Conservation (phyloP, 768 basidiomycete species). For the Tulasnella sp. region DNA sequence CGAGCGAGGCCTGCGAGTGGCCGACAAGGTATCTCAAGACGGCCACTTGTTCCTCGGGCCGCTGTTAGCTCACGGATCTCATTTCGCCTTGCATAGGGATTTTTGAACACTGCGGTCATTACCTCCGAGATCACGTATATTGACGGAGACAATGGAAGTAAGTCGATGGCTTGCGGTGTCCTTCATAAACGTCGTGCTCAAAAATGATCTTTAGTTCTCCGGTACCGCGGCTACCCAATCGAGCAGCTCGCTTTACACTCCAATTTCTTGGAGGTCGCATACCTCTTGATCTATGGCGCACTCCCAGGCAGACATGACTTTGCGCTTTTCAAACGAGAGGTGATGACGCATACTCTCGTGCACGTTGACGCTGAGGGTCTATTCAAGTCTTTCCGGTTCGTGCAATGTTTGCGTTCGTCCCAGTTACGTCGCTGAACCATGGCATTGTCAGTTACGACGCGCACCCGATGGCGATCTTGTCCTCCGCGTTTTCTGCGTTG, state of each 20-base stretch:
- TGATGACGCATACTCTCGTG: conserved; percentile 72
- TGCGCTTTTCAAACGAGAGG: conserved; percentile 68
- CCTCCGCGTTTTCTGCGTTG: conserved; percentile 83
- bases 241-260: conserved; percentile 84
- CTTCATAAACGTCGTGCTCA: background rate
- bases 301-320: conserved; percentile 69
- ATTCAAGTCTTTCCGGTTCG: conserved; percentile 67
- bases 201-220: conserved; percentile 32
- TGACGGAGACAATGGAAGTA: conserved; percentile 83
- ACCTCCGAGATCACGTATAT: conserved; percentile 75
- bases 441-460: conserved; percentile 69
- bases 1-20: conserved; percentile 75
- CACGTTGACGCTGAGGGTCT: conserved; percentile 72
- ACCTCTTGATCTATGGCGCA: conserved; percentile 86
- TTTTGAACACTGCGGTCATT: conserved; percentile 45
- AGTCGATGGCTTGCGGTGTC: conserved; percentile 24
- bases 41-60: background rate
- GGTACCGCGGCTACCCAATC: conserved; percentile 81
- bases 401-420: conserved; percentile 33
- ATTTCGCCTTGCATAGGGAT: conserved; percentile 31
- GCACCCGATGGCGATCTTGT: conserved; percentile 90
- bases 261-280: conserved; percentile 79
- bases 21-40: conserved; percentile 57
- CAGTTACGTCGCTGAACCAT: background rate
- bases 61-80: background rate